phyloP scores from a whole-genome alignment of 345 rosid genomes.

The Bruguiera sexangula region DNA sequence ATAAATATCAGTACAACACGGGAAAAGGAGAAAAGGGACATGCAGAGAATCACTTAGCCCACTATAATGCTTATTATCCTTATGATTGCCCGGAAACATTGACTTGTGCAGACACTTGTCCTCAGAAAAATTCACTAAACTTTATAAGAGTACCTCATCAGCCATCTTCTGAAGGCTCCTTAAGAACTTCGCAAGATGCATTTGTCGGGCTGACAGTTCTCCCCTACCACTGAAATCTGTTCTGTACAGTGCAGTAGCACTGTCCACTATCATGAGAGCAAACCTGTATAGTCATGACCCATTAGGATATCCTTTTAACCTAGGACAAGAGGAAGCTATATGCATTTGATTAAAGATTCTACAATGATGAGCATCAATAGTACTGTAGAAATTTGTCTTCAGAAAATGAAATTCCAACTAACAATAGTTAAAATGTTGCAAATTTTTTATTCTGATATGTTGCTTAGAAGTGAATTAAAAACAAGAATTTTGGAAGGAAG shows the following conservation, averaged over 20 bases:
- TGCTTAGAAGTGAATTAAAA: neutral
- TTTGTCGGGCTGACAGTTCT: slow-evolving; percentile 92
- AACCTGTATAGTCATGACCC: slow-evolving; percentile 41
- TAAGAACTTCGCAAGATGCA: slow-evolving; percentile 98
- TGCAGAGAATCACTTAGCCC: neutral
- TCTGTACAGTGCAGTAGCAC: slow-evolving; percentile 91
- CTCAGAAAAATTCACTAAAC: neutral
- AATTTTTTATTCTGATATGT: neutral
- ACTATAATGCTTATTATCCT: neutral
- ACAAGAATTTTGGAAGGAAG: too few species aligned
- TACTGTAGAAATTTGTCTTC: too few species aligned
- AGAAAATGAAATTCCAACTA: too few species aligned
- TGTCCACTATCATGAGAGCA: slow-evolving; percentile 94
- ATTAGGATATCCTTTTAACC: neutral
- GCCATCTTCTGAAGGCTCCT: slow-evolving; percentile 95
- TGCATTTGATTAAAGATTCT: neutral
- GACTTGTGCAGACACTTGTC: neutral
- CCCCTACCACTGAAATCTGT: slow-evolving; percentile 96
- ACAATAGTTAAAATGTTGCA: neutral
- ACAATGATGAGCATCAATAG: neutral
- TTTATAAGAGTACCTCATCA: slow-evolving; percentile 61
- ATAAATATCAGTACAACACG: neutral
- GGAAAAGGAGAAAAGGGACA: neutral
- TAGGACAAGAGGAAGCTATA: neutral
- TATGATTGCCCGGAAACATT: neutral